These are phyloP conservation scores for Fusarium odoratissimum DNA, from an alignment of 2,329 filamentous ascomycete species.

Conservation along the genomic window DNA sequence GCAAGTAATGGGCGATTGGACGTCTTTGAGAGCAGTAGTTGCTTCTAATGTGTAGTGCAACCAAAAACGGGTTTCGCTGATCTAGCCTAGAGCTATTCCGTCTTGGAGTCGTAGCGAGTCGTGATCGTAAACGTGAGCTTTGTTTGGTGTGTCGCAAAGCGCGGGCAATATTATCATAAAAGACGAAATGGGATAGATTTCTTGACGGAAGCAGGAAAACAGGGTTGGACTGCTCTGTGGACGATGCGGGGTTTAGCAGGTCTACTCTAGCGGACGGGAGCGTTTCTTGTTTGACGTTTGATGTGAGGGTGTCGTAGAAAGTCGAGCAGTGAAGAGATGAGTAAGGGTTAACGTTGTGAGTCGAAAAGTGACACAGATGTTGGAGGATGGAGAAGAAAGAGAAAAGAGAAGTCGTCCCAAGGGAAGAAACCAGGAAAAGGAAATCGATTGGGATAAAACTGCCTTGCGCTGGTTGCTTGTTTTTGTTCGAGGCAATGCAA, in stretches of 20 bases:
- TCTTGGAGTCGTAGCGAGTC: constrained; percentile 31
- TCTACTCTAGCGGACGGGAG: constrained; percentile 35
- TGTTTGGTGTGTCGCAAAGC: constrained; percentile 28
- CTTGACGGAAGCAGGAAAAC: constrained; percentile 22
- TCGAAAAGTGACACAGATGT: constrained; percentile 16
- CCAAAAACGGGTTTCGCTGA: constrained; percentile 14
- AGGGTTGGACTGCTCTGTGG: constrained; percentile 24
- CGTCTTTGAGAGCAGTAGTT: not conserved
- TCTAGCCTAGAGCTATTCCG: constrained; percentile 13
- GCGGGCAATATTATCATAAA: constrained; percentile 27
- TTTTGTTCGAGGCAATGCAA: constrained; percentile 10
- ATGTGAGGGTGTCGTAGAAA: constrained; percentile 30
- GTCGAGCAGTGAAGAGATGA: constrained; percentile 24
- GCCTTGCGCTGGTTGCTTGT: constrained; percentile 35
- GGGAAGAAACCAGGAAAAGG: constrained; percentile 29
- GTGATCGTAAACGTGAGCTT: constrained; percentile 33
- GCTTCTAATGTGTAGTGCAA: constrained; percentile 1
- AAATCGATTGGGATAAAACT: constrained; percentile 35
- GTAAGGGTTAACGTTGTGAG: not conserved
- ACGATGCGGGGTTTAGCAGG: constrained; percentile 44
- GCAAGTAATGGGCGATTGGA: constrained; percentile 7
- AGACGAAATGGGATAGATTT: constrained; percentile 1
- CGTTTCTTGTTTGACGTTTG: constrained; percentile 25
- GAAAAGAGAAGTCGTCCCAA: constrained; percentile 21
- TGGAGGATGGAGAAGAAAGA: not conserved